Evolutionary conservation across 495 filamentous ascomycete genomes (phyloP).

Genomic region (Glonium stellatum): DNA sequence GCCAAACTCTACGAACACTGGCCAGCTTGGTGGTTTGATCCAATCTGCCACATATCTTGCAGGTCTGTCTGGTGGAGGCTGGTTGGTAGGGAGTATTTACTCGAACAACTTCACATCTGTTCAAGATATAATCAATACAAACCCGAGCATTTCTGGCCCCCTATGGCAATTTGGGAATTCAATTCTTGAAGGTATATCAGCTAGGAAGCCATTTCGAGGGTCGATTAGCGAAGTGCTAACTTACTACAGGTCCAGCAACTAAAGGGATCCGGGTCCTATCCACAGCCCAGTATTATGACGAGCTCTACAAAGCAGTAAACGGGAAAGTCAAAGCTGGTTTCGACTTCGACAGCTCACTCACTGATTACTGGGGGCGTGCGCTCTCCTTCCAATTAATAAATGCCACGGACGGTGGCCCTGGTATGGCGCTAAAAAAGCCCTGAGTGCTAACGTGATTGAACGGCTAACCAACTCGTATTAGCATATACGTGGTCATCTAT

Average conservation of each 20-base stretch:
- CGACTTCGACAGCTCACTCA: constrained; percentile 69
- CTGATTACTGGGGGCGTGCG: constrained; percentile 83
- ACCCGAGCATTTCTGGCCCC: constrained; percentile 42
- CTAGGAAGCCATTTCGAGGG: neutral
- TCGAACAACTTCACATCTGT: constrained; percentile 86
- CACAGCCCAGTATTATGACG: constrained; percentile 58
- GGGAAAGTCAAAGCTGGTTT: constrained; percentile 59
- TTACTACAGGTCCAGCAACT: constrained; percentile 43
- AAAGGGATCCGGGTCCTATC: constrained; percentile 45
- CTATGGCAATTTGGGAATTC: constrained; percentile 74
- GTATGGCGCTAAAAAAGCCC: neutral
- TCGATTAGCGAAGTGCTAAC: constrained; percentile 3
- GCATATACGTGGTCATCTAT: constrained; percentile 86
- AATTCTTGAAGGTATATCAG: constrained; percentile 51
- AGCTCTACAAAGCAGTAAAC: constrained; percentile 54
- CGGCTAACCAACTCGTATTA: constrained; percentile 23
- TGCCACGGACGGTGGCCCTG: constrained; percentile 61
- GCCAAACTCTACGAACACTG: constrained; percentile 52
- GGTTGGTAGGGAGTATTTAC: constrained; percentile 80
- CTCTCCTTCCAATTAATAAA: constrained; percentile 81
- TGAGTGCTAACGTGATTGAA: neutral
- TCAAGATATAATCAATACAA: constrained; percentile 47
- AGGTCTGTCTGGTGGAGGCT: constrained; percentile 80
- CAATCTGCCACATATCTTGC: constrained; percentile 80
- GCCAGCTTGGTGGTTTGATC: constrained; percentile 76